Conservation (phyloP, 768 basidiomycete genomes). For the Pleurotus cornucopiae region DNA sequence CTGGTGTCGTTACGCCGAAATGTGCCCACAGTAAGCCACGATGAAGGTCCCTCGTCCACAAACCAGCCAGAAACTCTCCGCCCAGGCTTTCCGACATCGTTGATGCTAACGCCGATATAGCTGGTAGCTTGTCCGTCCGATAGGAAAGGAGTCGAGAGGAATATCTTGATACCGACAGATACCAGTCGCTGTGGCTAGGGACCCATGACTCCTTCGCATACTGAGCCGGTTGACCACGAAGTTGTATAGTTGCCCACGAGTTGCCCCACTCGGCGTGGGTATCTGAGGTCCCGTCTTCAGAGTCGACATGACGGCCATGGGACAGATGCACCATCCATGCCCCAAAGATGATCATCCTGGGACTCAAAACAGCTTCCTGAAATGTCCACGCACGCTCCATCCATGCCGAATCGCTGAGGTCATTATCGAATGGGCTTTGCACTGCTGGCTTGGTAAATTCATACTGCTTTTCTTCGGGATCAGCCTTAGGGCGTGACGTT, state of each 20-base stretch:
- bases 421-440: not conserved
- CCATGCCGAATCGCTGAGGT: not conserved
- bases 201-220: not conserved
- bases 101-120: conserved; percentile 1
- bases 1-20: not conserved
- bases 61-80: not conserved
- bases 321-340: not conserved
- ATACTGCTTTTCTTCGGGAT: not conserved
- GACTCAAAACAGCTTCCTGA: not conserved
- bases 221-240: not conserved
- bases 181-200: not conserved
- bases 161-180: not conserved
- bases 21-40: conserved; percentile 3
- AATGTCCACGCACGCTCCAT: not conserved
- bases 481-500: not conserved
- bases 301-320: not conserved
- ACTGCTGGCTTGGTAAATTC: not conserved
- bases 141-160: not conserved
- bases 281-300: not conserved
- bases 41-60: not conserved
- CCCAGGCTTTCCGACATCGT: not conserved
- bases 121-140: not conserved
- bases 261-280: not conserved
- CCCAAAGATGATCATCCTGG: conserved; percentile 2
- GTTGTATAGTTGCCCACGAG: not conserved